A percentile compares a stretch with the other conserved stretches of the same genome.
Evolutionary conservation across 2,329 filamentous ascomycete genomes (phyloP).

Genomic region (Aureobasidium sp.): DNA sequence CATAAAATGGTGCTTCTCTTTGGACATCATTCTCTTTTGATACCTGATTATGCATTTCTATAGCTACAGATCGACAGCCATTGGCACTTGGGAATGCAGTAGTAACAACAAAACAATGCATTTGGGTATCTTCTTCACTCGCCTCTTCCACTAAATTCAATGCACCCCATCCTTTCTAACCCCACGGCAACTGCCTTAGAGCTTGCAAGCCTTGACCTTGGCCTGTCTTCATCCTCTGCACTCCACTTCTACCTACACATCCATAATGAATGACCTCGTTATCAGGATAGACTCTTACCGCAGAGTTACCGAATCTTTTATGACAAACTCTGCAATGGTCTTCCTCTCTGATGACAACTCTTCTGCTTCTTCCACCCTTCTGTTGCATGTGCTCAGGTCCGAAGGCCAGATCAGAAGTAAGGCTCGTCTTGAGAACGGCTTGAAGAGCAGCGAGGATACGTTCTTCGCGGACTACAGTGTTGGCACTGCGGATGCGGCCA

Average conservation of each 20-base stretch:
- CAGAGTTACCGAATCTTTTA: conserved; percentile 84
- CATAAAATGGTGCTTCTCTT: neutral
- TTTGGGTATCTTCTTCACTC: neutral
- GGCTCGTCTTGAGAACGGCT: conserved; percentile 70
- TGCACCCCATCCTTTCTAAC: neutral
- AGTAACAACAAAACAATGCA: neutral
- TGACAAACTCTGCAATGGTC: conserved; percentile 86
- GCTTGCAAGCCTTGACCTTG: conserved; percentile 16
- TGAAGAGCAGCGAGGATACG: conserved; percentile 70
- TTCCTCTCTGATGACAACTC: conserved; percentile 81
- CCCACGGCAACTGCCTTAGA: conserved; percentile 16
- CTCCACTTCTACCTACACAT: conserved; percentile 29
- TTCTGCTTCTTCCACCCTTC: conserved; percentile 51
- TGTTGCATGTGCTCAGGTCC: conserved; percentile 55
- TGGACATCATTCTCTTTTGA: neutral
- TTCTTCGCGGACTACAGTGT: conserved; percentile 71
- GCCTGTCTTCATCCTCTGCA: conserved; percentile 14
- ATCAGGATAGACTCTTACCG: conserved; percentile 82
- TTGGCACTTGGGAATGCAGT: neutral
- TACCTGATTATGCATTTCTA: neutral
- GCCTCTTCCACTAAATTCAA: neutral
- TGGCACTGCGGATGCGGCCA: conserved; percentile 80
- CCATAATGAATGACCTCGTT: conserved; percentile 44
- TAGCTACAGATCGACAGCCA: neutral
- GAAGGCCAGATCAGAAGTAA: conserved; percentile 65